Conservation (phyloP, 2,329 filamentous ascomycete genomes). For the Diaporthe australafricana region DNA sequence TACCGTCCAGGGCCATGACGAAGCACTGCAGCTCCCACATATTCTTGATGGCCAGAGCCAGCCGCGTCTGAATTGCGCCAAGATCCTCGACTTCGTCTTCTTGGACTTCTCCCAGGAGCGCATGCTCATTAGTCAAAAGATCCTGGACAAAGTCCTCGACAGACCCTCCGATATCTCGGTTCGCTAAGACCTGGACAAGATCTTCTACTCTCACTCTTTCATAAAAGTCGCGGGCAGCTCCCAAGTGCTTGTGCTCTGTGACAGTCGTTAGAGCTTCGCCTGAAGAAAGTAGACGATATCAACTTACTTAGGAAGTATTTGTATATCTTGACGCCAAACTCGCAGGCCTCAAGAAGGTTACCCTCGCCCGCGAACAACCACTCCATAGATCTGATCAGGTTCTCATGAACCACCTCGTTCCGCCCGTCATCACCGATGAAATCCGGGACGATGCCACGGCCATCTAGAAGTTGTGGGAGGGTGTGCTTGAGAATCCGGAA, state of each 20-base stretch:
- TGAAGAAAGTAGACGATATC: constrained; percentile 9
- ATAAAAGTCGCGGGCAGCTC: constrained; percentile 65
- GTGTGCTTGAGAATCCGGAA: constrained; percentile 64
- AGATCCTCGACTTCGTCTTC: constrained; percentile 48
- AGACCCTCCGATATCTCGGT: constrained; percentile 52
- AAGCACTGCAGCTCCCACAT: constrained; percentile 78
- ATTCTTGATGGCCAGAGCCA: constrained; percentile 47
- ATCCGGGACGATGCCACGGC: constrained; percentile 74
- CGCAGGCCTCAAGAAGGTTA: constrained; percentile 48
- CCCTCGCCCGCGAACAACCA: constrained; percentile 84
- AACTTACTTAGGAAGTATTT: constrained; percentile 85
- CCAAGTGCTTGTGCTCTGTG: constrained; percentile 61
- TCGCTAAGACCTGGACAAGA: constrained; percentile 57
- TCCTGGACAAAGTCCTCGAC: constrained; percentile 56
- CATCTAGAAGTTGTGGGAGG: constrained; percentile 65
- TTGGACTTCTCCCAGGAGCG: constrained; percentile 31
- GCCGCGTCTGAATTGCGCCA: constrained; percentile 62
- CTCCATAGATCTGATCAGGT: constrained; percentile 82
- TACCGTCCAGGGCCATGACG: constrained; percentile 71
- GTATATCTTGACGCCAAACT: constrained; percentile 76
- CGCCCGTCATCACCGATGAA: constrained; percentile 75
- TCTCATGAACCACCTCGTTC: constrained; percentile 51
- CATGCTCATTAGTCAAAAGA: constrained; percentile 44
- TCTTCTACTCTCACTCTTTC: constrained; percentile 62
- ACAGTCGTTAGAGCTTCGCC: constrained; percentile 39